Percentiles rank a stretch among this genome's conserved stretches.
Conservation (phyloP, 2,329 filamentous ascomycete species). For the Penicillium sp. region DNA sequence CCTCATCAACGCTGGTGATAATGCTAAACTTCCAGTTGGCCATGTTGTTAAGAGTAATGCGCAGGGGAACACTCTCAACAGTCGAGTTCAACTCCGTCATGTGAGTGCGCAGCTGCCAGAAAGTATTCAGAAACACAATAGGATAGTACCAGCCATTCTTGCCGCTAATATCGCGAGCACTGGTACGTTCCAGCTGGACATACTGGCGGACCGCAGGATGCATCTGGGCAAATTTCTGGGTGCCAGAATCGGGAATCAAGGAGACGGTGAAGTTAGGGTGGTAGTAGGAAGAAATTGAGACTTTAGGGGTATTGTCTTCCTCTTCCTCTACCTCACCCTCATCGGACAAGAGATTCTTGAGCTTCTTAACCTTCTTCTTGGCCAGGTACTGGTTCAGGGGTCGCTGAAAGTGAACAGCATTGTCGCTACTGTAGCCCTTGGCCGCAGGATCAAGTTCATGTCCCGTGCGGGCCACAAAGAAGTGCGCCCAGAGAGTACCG, state of each 20-base stretch:
- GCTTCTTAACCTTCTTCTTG: constrained; percentile 88
- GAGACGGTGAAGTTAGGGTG: constrained; percentile 92
- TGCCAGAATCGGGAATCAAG: constrained; percentile 77
- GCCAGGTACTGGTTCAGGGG: constrained; percentile 86
- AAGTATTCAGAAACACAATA: constrained; percentile 88
- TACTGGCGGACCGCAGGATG: constrained; percentile 76
- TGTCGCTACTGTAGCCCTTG: constrained; percentile 69
- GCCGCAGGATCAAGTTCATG: constrained; percentile 73
- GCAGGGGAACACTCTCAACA: constrained; percentile 75
- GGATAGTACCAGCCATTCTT: constrained; percentile 94
- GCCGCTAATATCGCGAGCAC: constrained; percentile 78
- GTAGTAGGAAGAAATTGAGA: constrained; percentile 82
- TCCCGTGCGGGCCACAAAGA: constrained; percentile 79
- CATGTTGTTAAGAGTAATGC: constrained; percentile 80
- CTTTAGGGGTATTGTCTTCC: constrained; percentile 59
- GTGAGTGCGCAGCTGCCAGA: constrained; percentile 91
- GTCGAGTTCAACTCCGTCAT: constrained; percentile 93
- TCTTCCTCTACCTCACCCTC: constrained; percentile 54
- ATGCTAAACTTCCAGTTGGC: constrained; percentile 87
- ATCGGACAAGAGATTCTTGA: constrained; percentile 71
- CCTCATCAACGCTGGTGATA: constrained; percentile 81
- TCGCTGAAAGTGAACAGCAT: constrained; percentile 79
- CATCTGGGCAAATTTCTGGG: constrained; percentile 64
- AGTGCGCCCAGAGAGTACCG: constrained; percentile 91
- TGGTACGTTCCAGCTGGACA: constrained; percentile 74